phyloP scores from a whole-genome alignment of 352 stramenopile genomes.

The Pythium utonaiense region DNA sequence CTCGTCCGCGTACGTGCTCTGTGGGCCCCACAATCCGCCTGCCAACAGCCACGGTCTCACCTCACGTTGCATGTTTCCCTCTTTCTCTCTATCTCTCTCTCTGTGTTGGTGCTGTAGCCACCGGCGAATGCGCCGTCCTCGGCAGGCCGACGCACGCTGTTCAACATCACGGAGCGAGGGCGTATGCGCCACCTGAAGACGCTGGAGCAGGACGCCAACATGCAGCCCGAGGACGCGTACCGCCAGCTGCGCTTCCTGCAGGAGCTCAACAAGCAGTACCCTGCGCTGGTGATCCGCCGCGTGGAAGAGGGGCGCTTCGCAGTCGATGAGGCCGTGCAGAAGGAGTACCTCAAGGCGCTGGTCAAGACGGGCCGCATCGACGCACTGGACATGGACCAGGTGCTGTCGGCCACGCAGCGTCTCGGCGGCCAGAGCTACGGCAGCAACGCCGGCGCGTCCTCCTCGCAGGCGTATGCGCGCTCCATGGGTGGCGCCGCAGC shows the following conservation, averaged over 20 bases:
- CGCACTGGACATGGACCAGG: constrained; percentile 61
- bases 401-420: constrained; percentile 37
- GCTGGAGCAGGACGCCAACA: constrained; percentile 80
- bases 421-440: constrained; percentile 17
- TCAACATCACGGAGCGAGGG: constrained; percentile 72
- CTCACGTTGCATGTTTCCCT: too few species aligned
- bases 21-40: neutral
- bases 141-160: constrained; percentile 53
- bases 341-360: constrained; percentile 89
- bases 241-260: constrained; percentile 81
- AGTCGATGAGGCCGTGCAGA: constrained; percentile 74
- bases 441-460: neutral
- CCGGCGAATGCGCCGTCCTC: neutral
- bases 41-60: neutral
- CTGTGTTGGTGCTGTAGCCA: neutral
- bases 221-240: constrained; percentile 65
- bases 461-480: constrained; percentile 7
- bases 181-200: constrained; percentile 83
- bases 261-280: constrained; percentile 86
- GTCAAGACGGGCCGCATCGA: constrained; percentile 88
- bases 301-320: constrained; percentile 83
- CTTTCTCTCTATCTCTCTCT: neutral
- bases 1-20: constrained; percentile 19
- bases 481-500: constrained; percentile 17
- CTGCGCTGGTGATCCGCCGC: constrained; percentile 76